Percentiles rank a stretch among this genome's conserved stretches.
Conservation (phyloP, 345 rosid genomes). For the Acer campestre region DNA sequence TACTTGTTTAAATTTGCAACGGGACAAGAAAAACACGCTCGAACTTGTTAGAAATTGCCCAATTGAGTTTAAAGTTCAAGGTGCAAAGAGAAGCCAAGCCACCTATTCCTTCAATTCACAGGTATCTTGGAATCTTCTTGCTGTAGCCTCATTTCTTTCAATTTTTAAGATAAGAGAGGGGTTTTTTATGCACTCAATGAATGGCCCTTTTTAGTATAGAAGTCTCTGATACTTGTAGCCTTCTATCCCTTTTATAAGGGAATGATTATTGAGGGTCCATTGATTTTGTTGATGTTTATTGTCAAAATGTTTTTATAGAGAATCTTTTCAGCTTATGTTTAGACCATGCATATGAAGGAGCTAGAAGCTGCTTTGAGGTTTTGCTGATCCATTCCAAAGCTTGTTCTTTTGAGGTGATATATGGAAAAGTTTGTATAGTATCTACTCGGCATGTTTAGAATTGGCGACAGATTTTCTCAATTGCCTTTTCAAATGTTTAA, state of each 20-base stretch:
- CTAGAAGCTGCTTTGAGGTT: slow-evolving; percentile 76
- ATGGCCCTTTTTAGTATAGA: neutral
- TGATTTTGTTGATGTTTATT: neutral
- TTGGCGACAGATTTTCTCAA: neutral
- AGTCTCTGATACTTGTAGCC: neutral
- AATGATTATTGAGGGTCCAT: neutral
- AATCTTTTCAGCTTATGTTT: neutral
- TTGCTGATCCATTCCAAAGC: slow-evolving; percentile 11
- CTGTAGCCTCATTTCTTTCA: neutral
- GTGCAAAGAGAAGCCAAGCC: slow-evolving; percentile 93
- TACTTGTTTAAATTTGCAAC: slow-evolving; percentile 42
- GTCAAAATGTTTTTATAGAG: neutral
- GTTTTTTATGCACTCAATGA: neutral
- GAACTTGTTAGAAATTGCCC: slow-evolving; percentile 78
- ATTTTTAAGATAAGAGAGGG: neutral
- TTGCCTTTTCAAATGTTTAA: no score
- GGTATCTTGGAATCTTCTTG: slow-evolving; percentile 42
- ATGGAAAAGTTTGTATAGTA: no score
- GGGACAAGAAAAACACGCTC: slow-evolving; percentile 81
- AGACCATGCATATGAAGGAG: slow-evolving; percentile 38
- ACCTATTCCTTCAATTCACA: slow-evolving; percentile 68
- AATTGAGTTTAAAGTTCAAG: slow-evolving; percentile 87
- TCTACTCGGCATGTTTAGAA: neutral
- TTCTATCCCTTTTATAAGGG: neutral
- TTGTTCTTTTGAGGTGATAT: neutral